phyloP scores from a whole-genome alignment of 805 yeast genomes.

The Priceomyces fermenticarens region DNA sequence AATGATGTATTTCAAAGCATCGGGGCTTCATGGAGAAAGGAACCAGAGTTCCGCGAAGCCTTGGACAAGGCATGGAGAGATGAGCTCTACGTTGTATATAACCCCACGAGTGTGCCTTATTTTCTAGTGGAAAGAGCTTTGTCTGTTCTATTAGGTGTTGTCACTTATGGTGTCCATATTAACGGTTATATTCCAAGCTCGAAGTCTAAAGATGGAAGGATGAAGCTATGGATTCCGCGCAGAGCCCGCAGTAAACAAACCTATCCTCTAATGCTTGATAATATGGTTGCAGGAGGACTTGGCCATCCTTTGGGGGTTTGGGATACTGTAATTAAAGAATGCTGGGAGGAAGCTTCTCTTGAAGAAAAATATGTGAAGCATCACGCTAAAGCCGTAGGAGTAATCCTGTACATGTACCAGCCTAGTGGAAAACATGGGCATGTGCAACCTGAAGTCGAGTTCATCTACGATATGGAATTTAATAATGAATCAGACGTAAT shows the following conservation, averaged over 20 bases:
- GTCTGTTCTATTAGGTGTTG: constrained; percentile 77
- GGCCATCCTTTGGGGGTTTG: constrained; percentile 73
- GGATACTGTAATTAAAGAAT: constrained; percentile 83
- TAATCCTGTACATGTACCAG: constrained; percentile 61
- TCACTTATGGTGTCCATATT: constrained; percentile 87
- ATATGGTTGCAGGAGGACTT: constrained; percentile 93
- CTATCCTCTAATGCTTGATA: constrained; percentile 87
- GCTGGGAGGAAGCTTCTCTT: constrained; percentile 90
- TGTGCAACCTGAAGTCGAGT: constrained; percentile 90
- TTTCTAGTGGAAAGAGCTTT: constrained; percentile 76
- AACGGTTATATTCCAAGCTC: constrained; percentile 67
- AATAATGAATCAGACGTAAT: constrained; percentile 34
- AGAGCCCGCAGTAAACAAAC: constrained; percentile 78
- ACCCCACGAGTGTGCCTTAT: constrained; percentile 54
- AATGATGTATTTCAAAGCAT: constrained; percentile 38
- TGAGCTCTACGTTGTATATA: constrained; percentile 74
- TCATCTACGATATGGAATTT: constrained; percentile 67
- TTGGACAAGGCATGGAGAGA: constrained; percentile 75
- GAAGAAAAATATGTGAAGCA: constrained; percentile 44
- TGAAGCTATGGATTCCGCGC: constrained; percentile 80
- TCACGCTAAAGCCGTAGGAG: constrained; percentile 55
- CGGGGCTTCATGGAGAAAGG: constrained; percentile 38
- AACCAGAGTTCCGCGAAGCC: constrained; percentile 21
- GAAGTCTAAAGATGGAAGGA: constrained; percentile 32
- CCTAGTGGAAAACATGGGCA: constrained; percentile 42